Conservation (phyloP, 768 basidiomycete species). For the Xanthoconium stramineum region DNA sequence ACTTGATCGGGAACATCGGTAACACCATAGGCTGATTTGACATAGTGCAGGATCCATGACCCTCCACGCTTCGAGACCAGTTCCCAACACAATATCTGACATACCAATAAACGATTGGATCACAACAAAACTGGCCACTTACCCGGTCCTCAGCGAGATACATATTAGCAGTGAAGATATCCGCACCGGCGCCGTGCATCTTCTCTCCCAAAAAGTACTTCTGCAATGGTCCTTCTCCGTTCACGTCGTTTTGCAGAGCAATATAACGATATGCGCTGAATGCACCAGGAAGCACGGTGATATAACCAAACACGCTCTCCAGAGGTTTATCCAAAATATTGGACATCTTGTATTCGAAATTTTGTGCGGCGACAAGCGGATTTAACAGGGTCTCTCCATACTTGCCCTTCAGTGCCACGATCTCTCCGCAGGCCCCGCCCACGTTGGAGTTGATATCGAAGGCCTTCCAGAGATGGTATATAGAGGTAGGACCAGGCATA, state of each 20-base stretch:
- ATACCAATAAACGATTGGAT: conserved; percentile 11
- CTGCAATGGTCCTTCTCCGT: conserved; percentile 84
- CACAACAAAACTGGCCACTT: conserved; percentile 20
- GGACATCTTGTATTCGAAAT: conserved; percentile 93
- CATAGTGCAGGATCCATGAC: conserved; percentile 93
- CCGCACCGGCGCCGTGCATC: conserved; percentile 83
- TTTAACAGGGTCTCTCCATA: conserved; percentile 78
- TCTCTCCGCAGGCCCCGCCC: conserved; percentile 94
- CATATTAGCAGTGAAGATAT: conserved; percentile 96
- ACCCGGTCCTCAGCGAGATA: conserved; percentile 89
- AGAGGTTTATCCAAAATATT: conserved; percentile 92
- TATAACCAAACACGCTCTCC: conserved; percentile 90
- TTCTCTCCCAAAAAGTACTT: conserved; percentile 98
- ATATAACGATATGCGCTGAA: conserved; percentile 92
- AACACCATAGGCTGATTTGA: conserved; percentile 89
- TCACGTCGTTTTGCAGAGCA: conserved; percentile 81
- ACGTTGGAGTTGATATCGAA: conserved; percentile 92
- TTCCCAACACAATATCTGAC: conserved; percentile 92
- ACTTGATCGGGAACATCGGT: conserved; percentile 96
- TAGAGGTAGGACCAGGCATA: conserved; percentile 81
- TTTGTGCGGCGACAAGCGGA: conserved; percentile 86
- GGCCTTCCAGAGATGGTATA: conserved; percentile 94
- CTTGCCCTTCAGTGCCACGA: conserved; percentile 87
- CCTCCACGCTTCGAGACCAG: conserved; percentile 91
- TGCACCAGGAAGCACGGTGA: conserved; percentile 89